phyloP scores from a whole-genome alignment of 2,329 filamentous ascomycete genomes.

The Myriosclerotinia scirpicola region DNA sequence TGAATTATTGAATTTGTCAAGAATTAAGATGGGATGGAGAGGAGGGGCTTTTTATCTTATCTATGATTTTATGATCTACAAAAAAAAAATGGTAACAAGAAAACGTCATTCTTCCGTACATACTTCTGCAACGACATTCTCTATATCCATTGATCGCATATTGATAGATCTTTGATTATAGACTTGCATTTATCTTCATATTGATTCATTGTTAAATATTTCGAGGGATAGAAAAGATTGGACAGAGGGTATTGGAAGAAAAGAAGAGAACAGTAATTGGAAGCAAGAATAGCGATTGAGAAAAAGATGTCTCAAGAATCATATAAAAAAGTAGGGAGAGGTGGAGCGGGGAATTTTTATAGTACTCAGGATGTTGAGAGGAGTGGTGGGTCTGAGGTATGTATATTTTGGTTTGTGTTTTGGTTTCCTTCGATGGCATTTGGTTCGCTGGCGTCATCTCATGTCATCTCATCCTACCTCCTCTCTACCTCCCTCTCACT shows the following conservation, averaged over 20 bases:
- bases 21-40: not conserved
- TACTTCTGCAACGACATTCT: too few species aligned
- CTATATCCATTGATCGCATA: too few species aligned
- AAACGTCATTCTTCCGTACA: too few species aligned
- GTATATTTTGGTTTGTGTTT: not conserved
- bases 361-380: constrained; percentile 51
- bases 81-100: not conserved
- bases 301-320: constrained; percentile 28
- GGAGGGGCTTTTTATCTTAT: too few species aligned
- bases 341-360: constrained; percentile 64
- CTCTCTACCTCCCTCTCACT: not conserved
- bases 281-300: not conserved
- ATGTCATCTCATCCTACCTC: not conserved
- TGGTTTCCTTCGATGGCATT: not conserved
- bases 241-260: too few species aligned
- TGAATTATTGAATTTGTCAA: not conserved
- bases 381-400: not conserved
- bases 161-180: too few species aligned
- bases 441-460: not conserved
- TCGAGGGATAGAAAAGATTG: too few species aligned
- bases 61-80: too few species aligned
- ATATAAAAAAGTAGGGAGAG: constrained; percentile 54
- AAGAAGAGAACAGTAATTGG: not conserved
- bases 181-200: not conserved
- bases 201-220: not conserved